Conservation (phyloP, 1,284 basidiomycete species). For the Microbotryomycetes sp. region DNA sequence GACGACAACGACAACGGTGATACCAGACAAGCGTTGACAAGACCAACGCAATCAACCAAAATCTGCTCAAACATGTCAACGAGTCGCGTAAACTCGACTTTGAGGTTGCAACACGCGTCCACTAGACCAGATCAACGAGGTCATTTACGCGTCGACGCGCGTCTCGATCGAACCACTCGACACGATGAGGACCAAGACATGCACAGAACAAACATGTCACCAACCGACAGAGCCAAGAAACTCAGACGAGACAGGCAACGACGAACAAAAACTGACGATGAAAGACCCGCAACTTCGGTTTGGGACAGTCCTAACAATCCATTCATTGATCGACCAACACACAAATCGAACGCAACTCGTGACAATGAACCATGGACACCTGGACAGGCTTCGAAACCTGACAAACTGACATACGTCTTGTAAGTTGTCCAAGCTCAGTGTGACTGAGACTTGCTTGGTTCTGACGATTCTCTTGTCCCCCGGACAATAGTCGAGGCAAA, state of each 20-base stretch:
- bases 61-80: too few species aligned
- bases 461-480: not conserved
- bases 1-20: not conserved
- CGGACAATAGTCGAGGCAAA: conserved; percentile 15
- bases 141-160: not conserved
- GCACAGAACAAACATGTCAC: too few species aligned
- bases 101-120: too few species aligned
- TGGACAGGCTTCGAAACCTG: conserved; percentile 3
- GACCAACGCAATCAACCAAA: not conserved
- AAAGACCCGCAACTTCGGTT: too few species aligned
- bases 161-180: too few species aligned
- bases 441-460: not conserved
- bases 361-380: not conserved
- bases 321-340: conserved; percentile 18
- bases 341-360: not conserved
- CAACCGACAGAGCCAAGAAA: conserved; percentile 1
- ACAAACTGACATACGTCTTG: conserved; percentile 25
- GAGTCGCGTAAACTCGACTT: too few species aligned
- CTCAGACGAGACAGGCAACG: conserved; percentile 17
- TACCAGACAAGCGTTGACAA: not conserved
- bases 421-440: not conserved
- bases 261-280: conserved; percentile 8
- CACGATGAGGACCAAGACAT: too few species aligned
- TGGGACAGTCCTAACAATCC: conserved; percentile 26
- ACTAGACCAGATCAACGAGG: not conserved